These are phyloP conservation scores for Candida pini DNA, from an alignment of 805 yeast genomes.

Conservation along the genomic window DNA sequence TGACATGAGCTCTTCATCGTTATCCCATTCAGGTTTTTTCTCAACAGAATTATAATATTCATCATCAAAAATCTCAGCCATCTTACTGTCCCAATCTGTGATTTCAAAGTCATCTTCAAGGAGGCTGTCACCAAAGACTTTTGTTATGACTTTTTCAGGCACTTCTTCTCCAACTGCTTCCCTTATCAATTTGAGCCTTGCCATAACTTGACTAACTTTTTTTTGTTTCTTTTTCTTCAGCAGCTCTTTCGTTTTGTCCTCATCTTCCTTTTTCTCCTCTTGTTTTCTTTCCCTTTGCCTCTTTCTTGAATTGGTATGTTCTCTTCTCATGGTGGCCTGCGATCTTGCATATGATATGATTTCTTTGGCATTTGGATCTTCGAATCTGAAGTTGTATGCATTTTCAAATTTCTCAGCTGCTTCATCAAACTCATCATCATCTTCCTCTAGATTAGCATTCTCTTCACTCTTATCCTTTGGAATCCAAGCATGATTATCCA, in stretches of 20 bases:
- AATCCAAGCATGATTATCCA: conserved; percentile 83
- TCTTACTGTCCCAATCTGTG: conserved; percentile 83
- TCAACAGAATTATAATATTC: conserved; percentile 61
- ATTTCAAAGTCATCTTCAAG: conserved; percentile 86
- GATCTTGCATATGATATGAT: conserved; percentile 92
- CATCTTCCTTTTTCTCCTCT: conserved; percentile 46
- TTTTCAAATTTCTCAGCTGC: conserved; percentile 88
- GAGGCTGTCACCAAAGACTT: conserved; percentile 68
- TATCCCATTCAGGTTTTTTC: conserved; percentile 62
- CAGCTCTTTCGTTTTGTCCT: conserved; percentile 50
- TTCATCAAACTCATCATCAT: conserved; percentile 84
- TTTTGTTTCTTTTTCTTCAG: conserved; percentile 66
- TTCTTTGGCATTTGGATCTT: conserved; percentile 86
- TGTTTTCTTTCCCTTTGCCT: conserved; percentile 71
- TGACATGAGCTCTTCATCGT: conserved; percentile 49
- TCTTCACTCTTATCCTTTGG: conserved; percentile 58
- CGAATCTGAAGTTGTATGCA: conserved; percentile 92
- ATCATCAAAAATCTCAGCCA: conserved; percentile 82
- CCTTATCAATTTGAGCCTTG: conserved; percentile 58
- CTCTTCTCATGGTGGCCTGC: conserved; percentile 87
- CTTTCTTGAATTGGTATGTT: conserved; percentile 68
- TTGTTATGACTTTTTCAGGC: conserved; percentile 52
- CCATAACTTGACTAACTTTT: conserved; percentile 73
- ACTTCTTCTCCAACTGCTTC: conserved; percentile 64
- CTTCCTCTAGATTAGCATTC: conserved; percentile 43